Evolutionary conservation across 345 rosid species (phyloP).

Genomic region (Eucalyptus marginata): DNA sequence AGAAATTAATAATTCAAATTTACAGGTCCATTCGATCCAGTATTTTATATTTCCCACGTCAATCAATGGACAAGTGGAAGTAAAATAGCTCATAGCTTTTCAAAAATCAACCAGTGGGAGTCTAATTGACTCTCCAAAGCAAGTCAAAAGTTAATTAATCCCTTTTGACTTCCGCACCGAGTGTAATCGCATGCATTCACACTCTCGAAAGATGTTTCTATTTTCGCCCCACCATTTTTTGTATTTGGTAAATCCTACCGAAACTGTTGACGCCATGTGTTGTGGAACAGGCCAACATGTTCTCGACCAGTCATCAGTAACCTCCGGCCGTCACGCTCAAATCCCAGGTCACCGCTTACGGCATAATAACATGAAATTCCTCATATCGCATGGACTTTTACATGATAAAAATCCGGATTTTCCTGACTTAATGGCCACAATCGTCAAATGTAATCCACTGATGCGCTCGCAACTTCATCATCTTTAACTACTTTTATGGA

Average conservation of each 20-base stretch:
- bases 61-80: not conserved
- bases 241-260: not conserved
- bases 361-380: not conserved
- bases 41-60: not conserved
- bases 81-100: fast-evolving
- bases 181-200: not conserved
- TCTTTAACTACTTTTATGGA: not conserved
- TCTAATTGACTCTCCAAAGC: not conserved
- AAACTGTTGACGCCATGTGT: not conserved
- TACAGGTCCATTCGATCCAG: not conserved
- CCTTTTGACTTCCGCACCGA: not conserved
- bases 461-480: not conserved
- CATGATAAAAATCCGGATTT: not conserved
- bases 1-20: not conserved
- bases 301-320: not conserved
- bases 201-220: not conserved
- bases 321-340: not conserved
- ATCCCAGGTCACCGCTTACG: not conserved
- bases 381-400: not conserved
- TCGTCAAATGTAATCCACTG: not conserved
- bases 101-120: not conserved
- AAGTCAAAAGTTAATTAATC: not conserved
- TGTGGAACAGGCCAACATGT: not conserved
- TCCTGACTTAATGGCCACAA: not conserved
- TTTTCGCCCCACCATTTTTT: not conserved